These are phyloP conservation scores for Amanita thiersii DNA, from an alignment of 768 basidiomycete genomes.

Conservation along the genomic window DNA sequence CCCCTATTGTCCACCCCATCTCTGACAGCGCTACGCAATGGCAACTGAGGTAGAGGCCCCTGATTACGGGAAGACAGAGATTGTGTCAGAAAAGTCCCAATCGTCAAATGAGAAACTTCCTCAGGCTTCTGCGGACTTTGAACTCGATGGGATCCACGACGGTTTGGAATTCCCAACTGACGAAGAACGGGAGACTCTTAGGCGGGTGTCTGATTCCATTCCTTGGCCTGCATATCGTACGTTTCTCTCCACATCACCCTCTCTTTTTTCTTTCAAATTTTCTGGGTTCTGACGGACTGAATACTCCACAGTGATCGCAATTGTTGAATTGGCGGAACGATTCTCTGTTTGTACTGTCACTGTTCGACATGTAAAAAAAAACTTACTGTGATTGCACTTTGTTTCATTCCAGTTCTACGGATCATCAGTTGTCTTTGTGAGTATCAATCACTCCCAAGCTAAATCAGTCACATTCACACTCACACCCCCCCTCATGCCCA, in stretches of 20 bases:
- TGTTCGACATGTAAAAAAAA: not conserved
- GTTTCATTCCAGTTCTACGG: conserved; percentile 30
- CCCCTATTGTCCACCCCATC: too few species aligned
- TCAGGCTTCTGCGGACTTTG: not conserved
- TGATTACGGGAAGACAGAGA: too few species aligned
- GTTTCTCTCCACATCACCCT: conserved; percentile 11
- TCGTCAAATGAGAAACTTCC: not conserved
- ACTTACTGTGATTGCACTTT: not conserved
- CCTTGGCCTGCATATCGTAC: conserved; percentile 52
- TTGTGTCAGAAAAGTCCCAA: not conserved
- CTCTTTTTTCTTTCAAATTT: conserved; percentile 1
- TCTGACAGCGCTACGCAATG: too few species aligned
- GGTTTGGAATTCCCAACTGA: conserved; percentile 58
- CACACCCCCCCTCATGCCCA: too few species aligned
- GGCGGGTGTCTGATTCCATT: conserved; percentile 50
- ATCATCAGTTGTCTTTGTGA: conserved; percentile 41
- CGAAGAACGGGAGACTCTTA: conserved; percentile 48
- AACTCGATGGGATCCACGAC: conserved; percentile 25
- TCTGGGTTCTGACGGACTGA: not conserved
- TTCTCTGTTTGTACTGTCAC: conserved; percentile 44
- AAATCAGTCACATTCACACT: too few species aligned
- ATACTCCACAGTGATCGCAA: conserved; percentile 42
- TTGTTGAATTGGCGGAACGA: conserved; percentile 65
- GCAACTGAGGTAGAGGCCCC: too few species aligned
- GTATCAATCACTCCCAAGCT: too few species aligned